Conservation (phyloP, 2,329 filamentous ascomycete genomes). For the Parascedosporium putredinis region DNA sequence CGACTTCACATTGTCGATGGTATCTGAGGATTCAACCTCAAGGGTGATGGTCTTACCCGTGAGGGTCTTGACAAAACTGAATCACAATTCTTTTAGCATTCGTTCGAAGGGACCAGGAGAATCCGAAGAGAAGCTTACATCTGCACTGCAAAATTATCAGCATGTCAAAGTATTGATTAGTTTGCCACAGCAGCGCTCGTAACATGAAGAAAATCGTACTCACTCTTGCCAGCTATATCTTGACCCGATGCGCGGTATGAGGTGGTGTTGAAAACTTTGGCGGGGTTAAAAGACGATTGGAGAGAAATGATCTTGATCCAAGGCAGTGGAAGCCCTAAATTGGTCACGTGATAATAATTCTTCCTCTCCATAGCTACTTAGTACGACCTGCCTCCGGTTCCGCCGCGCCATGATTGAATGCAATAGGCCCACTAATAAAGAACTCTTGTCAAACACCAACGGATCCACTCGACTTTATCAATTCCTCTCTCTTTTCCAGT, state of each 20-base stretch:
- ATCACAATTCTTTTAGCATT: constrained; percentile 10
- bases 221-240: constrained; percentile 49
- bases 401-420: too few species aligned
- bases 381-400: too few species aligned
- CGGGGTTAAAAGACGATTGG: constrained; percentile 12
- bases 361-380: too few species aligned
- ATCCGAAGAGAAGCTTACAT: constrained; percentile 55
- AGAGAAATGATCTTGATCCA: constrained; percentile 5
- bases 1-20: constrained; percentile 99
- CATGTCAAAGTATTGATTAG: constrained; percentile 13
- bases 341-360: not conserved
- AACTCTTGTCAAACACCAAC: too few species aligned
- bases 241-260: constrained; percentile 21
- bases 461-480: too few species aligned
- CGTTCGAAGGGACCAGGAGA: constrained; percentile 13
- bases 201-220: constrained; percentile 23
- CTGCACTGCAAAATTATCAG: constrained; percentile 63
- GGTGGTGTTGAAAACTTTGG: constrained; percentile 18
- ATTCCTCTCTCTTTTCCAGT: constrained; percentile 5
- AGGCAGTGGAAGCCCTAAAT: constrained; percentile 9
- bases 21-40: constrained; percentile 97
- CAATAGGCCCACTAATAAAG: too few species aligned
- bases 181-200: not conserved
- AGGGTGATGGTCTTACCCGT: constrained; percentile 99
- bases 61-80: constrained; percentile 99